Evolutionary conservation across 805 yeast species (phyloP).

Genomic region (Priceomyces medius): DNA sequence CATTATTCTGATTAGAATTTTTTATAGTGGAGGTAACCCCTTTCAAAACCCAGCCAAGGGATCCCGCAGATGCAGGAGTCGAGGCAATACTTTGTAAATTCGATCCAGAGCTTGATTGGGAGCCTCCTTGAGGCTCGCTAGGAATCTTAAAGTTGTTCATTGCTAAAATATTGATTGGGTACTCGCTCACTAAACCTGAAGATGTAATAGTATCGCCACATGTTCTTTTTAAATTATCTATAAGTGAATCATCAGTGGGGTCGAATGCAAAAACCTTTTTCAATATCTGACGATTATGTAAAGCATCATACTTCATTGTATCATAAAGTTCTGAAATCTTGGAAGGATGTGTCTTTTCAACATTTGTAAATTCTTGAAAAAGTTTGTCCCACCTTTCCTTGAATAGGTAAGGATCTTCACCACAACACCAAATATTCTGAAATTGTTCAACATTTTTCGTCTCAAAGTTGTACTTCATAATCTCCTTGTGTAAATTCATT

Average conservation of each 20-base stretch:
- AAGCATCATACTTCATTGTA: constrained; percentile 97
- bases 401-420: constrained; percentile 87
- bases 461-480: constrained; percentile 78
- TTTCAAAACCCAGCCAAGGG: constrained; percentile 71
- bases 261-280: constrained; percentile 76
- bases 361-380: constrained; percentile 85
- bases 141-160: constrained; percentile 73
- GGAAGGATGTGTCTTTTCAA: constrained; percentile 96
- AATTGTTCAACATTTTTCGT: constrained; percentile 62
- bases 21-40: constrained; percentile 28
- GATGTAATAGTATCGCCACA: constrained; percentile 47
- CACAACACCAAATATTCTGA: constrained; percentile 92
- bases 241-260: constrained; percentile 39
- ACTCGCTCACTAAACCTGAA: constrained; percentile 60
- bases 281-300: constrained; percentile 88
- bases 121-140: constrained; percentile 26
- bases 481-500: constrained; percentile 85
- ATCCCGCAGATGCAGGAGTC: constrained; percentile 52
- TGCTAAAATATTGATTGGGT: constrained; percentile 72
- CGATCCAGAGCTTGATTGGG: constrained; percentile 22
- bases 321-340: constrained; percentile 95
- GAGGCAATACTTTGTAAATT: constrained; percentile 20
- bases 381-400: constrained; percentile 97
- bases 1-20: constrained; percentile 11
- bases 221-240: constrained; percentile 35